These are phyloP conservation scores for Phaeomoniella chlamydospora DNA, from an alignment of 2,329 filamentous ascomycete genomes.

Conservation along the genomic window DNA sequence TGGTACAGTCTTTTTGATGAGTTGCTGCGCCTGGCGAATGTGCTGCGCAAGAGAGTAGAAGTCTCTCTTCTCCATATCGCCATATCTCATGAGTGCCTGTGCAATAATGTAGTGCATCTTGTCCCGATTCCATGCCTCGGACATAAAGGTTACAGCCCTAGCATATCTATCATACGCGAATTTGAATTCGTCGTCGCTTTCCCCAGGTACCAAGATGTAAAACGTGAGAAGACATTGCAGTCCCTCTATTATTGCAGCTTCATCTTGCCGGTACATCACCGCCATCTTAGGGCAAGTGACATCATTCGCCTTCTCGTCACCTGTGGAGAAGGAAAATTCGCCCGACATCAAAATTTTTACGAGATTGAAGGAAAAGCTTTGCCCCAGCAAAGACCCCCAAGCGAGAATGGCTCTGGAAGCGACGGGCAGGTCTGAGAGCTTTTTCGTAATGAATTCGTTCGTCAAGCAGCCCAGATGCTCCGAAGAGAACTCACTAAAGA, in stretches of 20 bases:
- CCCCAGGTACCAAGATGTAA: conserved; percentile 67
- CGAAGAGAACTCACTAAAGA: conserved; percentile 75
- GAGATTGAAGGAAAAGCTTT: conserved; percentile 69
- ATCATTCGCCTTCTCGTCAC: conserved; percentile 18
- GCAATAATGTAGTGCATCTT: conserved; percentile 90
- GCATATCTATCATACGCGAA: conserved; percentile 84
- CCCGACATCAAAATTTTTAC: conserved; percentile 64
- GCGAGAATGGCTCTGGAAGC: conserved; percentile 65
- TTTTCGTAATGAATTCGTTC: conserved; percentile 65
- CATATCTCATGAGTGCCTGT: conserved; percentile 63
- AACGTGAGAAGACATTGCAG: conserved; percentile 70
- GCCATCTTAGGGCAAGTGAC: conserved; percentile 22
- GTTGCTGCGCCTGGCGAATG: conserved; percentile 60
- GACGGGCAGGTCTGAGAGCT: conserved; percentile 60
- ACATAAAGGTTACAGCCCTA: conserved; percentile 55
- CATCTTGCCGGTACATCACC: conserved; percentile 42
- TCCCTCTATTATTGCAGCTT: conserved; percentile 57
- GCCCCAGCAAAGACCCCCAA: conserved; percentile 75
- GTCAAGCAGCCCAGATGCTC: conserved; percentile 68
- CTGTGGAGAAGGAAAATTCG: conserved; percentile 46
- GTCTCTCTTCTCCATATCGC: conserved; percentile 41
- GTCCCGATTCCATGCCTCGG: conserved; percentile 48
- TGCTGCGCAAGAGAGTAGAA: conserved; percentile 67
- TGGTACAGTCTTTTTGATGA: conserved; percentile 53
- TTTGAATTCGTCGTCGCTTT: conserved; percentile 72